Conservation (phyloP, 208 protist genomes). For the Wallacemonas sp. region DNA sequence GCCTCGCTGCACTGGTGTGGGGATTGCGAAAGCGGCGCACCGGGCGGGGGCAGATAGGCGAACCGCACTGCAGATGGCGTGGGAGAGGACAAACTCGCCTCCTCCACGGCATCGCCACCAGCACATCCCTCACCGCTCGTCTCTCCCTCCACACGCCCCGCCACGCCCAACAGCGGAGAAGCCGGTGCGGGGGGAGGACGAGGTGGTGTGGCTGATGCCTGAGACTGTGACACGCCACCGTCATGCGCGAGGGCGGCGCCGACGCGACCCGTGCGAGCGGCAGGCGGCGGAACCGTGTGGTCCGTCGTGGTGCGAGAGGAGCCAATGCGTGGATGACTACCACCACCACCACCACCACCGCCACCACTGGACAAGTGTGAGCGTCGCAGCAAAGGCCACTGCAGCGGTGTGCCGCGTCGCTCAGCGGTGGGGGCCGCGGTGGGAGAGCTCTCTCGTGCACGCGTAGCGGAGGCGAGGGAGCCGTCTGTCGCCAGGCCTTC, state of each 20-base stretch:
- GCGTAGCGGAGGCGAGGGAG: neutral
- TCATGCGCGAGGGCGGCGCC: too few species aligned
- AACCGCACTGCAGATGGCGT: neutral
- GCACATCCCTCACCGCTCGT: too few species aligned
- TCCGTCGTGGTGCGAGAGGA: neutral
- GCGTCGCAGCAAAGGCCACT: slow-evolving; percentile 9
- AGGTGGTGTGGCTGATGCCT: too few species aligned
- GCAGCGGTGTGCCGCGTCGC: slow-evolving; percentile 11
- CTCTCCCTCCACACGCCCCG: too few species aligned
- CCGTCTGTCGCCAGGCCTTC: neutral
- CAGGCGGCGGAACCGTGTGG: too few species aligned
- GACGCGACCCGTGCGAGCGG: too few species aligned
- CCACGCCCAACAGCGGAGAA: too few species aligned
- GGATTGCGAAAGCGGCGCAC: too few species aligned
- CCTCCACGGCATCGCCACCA: too few species aligned
- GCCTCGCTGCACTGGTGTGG: neutral
- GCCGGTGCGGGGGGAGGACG: too few species aligned
- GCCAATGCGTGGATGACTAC: neutral
- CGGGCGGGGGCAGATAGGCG: neutral
- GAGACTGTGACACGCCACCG: too few species aligned
- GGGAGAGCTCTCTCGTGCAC: neutral
- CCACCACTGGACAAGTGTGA: slow-evolving; percentile 1
- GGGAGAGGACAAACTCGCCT: too few species aligned
- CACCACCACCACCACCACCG: neutral
- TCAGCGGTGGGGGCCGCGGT: slow-evolving; percentile 2